Evolutionary conservation across 179 eudicot species (phyloP).

Genomic region (Beta macrorhiza): DNA sequence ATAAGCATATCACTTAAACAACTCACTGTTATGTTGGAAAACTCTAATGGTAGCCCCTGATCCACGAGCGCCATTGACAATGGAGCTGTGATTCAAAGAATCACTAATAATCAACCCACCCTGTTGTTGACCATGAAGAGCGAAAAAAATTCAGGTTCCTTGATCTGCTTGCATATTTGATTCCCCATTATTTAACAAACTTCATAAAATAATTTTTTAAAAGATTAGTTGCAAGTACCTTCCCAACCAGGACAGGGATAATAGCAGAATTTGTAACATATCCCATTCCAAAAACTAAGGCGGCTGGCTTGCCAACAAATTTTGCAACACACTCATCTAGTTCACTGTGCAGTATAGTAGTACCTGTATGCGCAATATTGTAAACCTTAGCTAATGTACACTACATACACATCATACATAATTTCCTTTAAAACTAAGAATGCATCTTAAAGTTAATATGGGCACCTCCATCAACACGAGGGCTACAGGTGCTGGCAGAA

Average conservation of each 20-base stretch:
- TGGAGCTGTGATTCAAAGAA: conserved; percentile 88
- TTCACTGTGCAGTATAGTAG: conserved; percentile 68
- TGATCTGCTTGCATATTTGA: neutral
- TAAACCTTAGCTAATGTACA: conserved; percentile 18
- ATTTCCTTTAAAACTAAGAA: neutral
- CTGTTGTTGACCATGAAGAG: conserved; percentile 39
- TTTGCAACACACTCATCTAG: conserved; percentile 84
- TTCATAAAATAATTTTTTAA: neutral
- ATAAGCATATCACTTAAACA: conserved; percentile 4
- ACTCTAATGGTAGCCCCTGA: conserved; percentile 84
- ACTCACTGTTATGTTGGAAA: conserved; percentile 94
- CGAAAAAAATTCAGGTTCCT: conserved; percentile 4
- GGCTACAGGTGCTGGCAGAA: conserved; percentile 88
- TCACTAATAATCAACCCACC: conserved; percentile 94
- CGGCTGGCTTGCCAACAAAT: conserved; percentile 90
- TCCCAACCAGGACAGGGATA: conserved; percentile 80
- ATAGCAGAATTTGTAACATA: conserved; percentile 95
- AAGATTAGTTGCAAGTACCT: conserved; percentile 43
- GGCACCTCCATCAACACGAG: conserved; percentile 96
- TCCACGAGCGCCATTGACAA: conserved; percentile 96
- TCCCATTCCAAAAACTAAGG: conserved; percentile 92
- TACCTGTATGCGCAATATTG: conserved; percentile 50
- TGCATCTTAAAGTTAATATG: neutral
- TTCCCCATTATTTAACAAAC: neutral
- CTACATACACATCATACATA: conserved; percentile 1